Evolutionary conservation across 179 eudicot genomes (phyloP).

Genomic region (Pouteria campechiana): DNA sequence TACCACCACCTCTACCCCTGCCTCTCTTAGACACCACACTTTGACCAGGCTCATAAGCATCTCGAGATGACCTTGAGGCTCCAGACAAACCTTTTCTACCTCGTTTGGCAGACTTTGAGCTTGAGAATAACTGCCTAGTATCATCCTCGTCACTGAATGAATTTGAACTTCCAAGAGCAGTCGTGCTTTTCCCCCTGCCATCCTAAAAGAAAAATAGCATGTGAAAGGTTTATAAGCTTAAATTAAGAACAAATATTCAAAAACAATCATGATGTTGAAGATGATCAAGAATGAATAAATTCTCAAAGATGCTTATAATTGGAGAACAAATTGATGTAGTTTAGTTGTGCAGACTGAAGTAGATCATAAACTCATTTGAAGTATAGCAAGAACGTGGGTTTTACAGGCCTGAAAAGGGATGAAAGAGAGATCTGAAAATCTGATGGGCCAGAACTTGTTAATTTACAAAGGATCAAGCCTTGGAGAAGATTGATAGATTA

Average conservation of each 20-base stretch:
- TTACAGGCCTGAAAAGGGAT: no score
- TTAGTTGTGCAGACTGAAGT: no score
- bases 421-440: no score
- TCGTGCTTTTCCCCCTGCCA: slow-evolving; percentile 27
- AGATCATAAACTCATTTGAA: no score
- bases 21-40: slow-evolving; percentile 34
- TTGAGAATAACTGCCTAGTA: slow-evolving; percentile 27
- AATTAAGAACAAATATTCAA: neutral
- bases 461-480: no score
- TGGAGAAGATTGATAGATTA: no score
- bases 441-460: no score
- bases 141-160: slow-evolving; percentile 96
- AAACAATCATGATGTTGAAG: neutral
- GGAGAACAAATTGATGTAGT: no score
- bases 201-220: slow-evolving; percentile 35
- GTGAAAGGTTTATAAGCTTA: neutral
- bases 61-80: slow-evolving; percentile 9
- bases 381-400: no score
- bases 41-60: slow-evolving; percentile 23
- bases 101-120: slow-evolving; percentile 33
- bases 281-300: no score
- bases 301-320: no score
- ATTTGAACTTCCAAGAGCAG: slow-evolving; percentile 46
- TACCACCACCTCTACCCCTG: slow-evolving; percentile 22
- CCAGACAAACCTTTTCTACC: slow-evolving; percentile 44